phyloP scores from a whole-genome alignment of 805 yeast species.

The Nakazawaea anatomiae region DNA sequence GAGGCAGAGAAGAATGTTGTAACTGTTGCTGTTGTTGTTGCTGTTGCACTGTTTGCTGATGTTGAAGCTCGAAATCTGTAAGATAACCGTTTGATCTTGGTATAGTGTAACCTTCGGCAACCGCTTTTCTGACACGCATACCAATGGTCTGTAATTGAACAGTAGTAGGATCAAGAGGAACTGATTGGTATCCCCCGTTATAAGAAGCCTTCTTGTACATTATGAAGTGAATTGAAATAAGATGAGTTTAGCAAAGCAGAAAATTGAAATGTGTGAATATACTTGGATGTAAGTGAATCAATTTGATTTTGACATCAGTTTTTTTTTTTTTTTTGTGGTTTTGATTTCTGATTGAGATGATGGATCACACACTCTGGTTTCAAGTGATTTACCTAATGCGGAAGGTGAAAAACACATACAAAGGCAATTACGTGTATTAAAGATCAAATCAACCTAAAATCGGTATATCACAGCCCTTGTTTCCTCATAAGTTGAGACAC shows the following conservation, averaged over 20 bases:
- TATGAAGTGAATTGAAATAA: background rate
- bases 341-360: too few relatives aligned
- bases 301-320: background rate
- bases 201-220: conserved; percentile 8
- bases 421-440: background rate
- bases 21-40: background rate
- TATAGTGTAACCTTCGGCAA: conserved; percentile 50
- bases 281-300: too few relatives aligned
- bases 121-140: conserved; percentile 66
- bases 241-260: too few relatives aligned
- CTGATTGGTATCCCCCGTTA: background rate
- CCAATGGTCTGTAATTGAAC: conserved; percentile 51
- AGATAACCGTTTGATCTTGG: conserved; percentile 10
- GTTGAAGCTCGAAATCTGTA: conserved; percentile 15
- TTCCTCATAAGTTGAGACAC: background rate
- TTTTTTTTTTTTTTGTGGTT: too few relatives aligned
- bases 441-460: too few relatives aligned
- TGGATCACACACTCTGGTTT: too few relatives aligned
- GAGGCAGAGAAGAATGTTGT: conserved; percentile 7
- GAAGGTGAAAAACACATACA: too few relatives aligned
- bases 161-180: conserved; percentile 19
- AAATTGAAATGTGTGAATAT: too few relatives aligned
- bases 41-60: conserved; percentile 7
- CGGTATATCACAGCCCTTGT: background rate
- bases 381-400: too few relatives aligned